Conservation (phyloP, 2,329 filamentous ascomycete species). For the Colletotrichum lindemuthianum region DNA sequence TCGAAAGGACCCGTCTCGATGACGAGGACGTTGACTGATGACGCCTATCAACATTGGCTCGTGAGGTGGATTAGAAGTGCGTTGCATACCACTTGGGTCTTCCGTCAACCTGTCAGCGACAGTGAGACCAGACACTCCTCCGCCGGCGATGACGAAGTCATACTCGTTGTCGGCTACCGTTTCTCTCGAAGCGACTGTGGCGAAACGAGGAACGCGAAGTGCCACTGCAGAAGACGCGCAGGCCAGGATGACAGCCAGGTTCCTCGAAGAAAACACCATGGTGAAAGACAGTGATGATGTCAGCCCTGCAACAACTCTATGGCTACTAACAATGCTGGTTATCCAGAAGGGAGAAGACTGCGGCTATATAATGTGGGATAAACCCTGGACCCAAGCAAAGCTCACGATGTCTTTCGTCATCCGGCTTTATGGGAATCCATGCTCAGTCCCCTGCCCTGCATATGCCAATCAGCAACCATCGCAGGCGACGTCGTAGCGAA, state of each 20-base stretch:
- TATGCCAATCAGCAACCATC: constrained; percentile 16
- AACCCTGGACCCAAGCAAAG: too few relatives aligned
- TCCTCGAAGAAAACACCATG: neutral
- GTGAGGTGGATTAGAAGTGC: neutral
- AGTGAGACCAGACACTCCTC: constrained; percentile 22
- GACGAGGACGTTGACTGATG: constrained; percentile 42
- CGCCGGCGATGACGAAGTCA: constrained; percentile 29
- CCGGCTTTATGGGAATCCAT: neutral
- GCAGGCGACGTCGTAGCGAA: constrained; percentile 14
- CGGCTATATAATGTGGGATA: too few relatives aligned
- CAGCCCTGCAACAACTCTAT: too few relatives aligned
- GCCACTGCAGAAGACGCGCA: neutral
- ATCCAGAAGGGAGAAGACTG: too few relatives aligned
- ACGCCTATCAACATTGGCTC: neutral
- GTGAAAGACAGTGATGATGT: neutral
- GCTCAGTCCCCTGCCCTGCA: constrained; percentile 1
- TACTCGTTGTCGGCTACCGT: neutral
- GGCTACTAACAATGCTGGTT: too few relatives aligned
- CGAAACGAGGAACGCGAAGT: neutral
- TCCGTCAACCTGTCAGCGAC: constrained; percentile 24
- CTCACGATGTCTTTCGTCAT: neutral
- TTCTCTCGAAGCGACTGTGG: constrained; percentile 1
- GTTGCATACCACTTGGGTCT: constrained; percentile 10
- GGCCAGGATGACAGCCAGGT: neutral
- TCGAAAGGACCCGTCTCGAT: constrained; percentile 43